Percentiles rank a stretch among this genome's conserved stretches.
Evolutionary conservation across 1,284 basidiomycete genomes (phyloP).

Genomic region (Macrocybe sp.): DNA sequence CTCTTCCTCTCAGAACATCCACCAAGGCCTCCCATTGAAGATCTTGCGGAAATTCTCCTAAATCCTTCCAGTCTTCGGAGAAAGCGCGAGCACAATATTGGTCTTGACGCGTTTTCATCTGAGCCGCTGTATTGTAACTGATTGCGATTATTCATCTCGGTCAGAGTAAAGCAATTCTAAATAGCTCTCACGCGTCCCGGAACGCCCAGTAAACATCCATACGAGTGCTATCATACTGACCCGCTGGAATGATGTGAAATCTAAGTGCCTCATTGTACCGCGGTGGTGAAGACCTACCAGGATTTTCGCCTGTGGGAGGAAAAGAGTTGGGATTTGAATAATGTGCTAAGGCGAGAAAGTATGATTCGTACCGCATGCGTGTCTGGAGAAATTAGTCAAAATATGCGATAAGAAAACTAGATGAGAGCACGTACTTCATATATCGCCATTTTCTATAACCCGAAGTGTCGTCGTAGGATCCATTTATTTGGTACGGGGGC

Average conservation of each 20-base stretch:
- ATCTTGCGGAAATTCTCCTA: slow-evolving; percentile 68
- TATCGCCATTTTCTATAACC: slow-evolving; percentile 45
- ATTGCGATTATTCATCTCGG: not conserved
- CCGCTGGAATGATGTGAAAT: slow-evolving; percentile 24
- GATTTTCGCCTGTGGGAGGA: slow-evolving; percentile 37
- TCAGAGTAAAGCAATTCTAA: not conserved
- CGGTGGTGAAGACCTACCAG: slow-evolving; percentile 22
- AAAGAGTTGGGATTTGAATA: not conserved
- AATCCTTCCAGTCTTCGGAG: slow-evolving; percentile 50
- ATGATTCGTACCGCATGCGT: slow-evolving; percentile 47
- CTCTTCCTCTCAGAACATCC: slow-evolving; percentile 74
- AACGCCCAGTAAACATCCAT: slow-evolving; percentile 63
- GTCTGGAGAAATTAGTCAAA: slow-evolving; percentile 28
- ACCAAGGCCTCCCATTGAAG: slow-evolving; percentile 80
- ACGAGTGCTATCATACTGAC: slow-evolving; percentile 35
- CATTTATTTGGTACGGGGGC: slow-evolving; percentile 42
- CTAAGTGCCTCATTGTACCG: not conserved
- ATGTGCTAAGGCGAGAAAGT: not conserved
- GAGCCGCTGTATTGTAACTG: slow-evolving; percentile 63
- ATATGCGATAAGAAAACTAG: not conserved
- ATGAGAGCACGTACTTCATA: slow-evolving; percentile 41
- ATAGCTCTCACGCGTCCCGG: slow-evolving; percentile 38
- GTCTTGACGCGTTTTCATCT: slow-evolving; percentile 71
- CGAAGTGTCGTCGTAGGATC: slow-evolving; percentile 32
- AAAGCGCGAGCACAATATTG: slow-evolving; percentile 55